phyloP scores from a whole-genome alignment of 2,329 filamentous ascomycete genomes.

The Sarocladiaceae sp. region DNA sequence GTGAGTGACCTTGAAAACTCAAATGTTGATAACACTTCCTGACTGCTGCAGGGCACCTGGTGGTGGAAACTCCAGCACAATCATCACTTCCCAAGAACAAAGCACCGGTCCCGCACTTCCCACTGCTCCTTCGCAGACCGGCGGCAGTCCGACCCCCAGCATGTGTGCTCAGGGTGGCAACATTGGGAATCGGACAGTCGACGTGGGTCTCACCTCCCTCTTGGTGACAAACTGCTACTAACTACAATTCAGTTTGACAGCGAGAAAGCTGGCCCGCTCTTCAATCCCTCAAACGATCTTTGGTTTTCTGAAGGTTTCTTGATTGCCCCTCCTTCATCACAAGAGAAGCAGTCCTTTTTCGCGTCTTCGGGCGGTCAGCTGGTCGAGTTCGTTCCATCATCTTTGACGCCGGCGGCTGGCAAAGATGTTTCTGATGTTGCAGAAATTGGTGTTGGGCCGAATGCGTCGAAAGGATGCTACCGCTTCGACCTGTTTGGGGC shows the following conservation, averaged over 20 bases:
- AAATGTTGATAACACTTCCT: background rate
- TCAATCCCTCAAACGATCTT: conserved; percentile 34
- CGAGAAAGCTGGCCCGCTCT: conserved; percentile 29
- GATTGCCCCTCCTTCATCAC: conserved; percentile 29
- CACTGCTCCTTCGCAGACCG: conserved; percentile 4
- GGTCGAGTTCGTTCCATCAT: conserved; percentile 34
- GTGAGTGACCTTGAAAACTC: conserved; percentile 15
- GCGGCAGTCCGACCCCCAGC: background rate
- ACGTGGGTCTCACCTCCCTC: conserved; percentile 24
- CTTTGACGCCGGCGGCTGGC: conserved; percentile 22
- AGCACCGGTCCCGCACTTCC: conserved; percentile 8
- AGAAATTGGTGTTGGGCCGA: conserved; percentile 35
- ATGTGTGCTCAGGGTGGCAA: conserved; percentile 25
- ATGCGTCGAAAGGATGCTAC: conserved; percentile 31
- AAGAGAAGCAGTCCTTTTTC: conserved; percentile 26
- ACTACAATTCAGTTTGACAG: conserved; percentile 30
- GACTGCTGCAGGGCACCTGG: conserved; percentile 7
- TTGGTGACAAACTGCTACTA: too few relatives aligned
- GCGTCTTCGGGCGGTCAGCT: conserved; percentile 36
- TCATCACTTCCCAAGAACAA: background rate
- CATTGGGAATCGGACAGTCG: conserved; percentile 32
- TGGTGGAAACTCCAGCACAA: conserved; percentile 27
- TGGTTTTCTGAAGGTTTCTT: conserved; percentile 40
- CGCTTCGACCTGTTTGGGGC: conserved; percentile 35
- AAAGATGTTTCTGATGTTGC: conserved; percentile 28